Base-by-base conservation (phyloP, 805 yeast genomes). In the Wickerhamiella siamensis region DNA sequence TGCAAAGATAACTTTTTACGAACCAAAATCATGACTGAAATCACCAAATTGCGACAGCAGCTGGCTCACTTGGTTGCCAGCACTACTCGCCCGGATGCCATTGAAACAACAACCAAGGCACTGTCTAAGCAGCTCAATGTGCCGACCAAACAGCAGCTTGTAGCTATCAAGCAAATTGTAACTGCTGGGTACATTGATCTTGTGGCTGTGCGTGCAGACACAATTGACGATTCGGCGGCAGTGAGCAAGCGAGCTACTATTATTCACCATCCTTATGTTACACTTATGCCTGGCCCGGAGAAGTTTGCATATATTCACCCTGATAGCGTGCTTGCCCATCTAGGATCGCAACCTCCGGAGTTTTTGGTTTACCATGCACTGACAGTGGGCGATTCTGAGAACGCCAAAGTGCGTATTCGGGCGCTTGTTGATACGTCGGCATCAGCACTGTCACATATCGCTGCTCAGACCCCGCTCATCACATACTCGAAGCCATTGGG, bases 171-270 rank as follows among this genome's bases (percentile, higher is more conserved):
- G 54, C 99, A 91, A 61, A 87, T 91, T 76, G 67, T 88, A 3
- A 74, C 95, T 4, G 79, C 96, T 0, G 98, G 97, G 0, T 91
- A 82, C 53, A 69, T 91, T 32, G 99, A 91, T 58, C 94, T 83
- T 55, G 71, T 88, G 18, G 94, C 94, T 1, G 72, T 83, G 14
- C 69, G 97, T 47, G 87, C 83, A 1, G 96, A 87, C 54, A 51
- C 76, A 5, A 75, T 82, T 16, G 65, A 76, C 1, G 94, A 81
- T 16, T 66, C 75, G 5, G 65, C 61, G 37, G 60, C 79, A 3
- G 64, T 79, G 2, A 79, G 79, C 46, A 76, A 70, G 40, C 65
- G 79, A 32, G 70, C 50, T 26, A 8, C 29, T 12, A 65, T 72
- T 40, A 63, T 64, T 42, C 63, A 66, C 36, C 66, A 71, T 37